Conservation (phyloP, 179 eudicot species). For the Sideroxylon spinosum region DNA sequence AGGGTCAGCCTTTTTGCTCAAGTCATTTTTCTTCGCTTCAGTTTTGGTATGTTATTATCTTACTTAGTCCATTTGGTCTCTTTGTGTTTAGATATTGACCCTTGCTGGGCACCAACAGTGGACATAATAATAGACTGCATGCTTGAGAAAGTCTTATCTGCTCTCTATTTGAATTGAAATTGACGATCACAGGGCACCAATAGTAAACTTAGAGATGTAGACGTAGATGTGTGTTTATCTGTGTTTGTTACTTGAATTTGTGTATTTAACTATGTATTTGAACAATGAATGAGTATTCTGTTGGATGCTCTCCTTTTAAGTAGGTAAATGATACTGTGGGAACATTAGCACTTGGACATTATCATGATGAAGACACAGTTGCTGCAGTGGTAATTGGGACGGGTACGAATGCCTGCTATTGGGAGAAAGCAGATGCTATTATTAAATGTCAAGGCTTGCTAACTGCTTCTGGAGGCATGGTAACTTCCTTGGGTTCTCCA, state of each 20-base stretch:
- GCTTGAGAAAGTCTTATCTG: not conserved
- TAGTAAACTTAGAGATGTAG: not conserved
- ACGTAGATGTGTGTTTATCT: not conserved
- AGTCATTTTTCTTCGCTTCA: too few species aligned
- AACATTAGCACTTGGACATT: conserved; percentile 79
- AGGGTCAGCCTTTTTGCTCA: not conserved
- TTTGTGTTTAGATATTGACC: not conserved
- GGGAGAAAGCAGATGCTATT: conserved; percentile 66
- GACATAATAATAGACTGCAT: not conserved
- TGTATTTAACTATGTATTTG: not conserved
- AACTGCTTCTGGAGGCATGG: conserved; percentile 79
- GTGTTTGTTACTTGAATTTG: not conserved
- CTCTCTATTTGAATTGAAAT: not conserved
- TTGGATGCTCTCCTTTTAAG: conserved; percentile 4
- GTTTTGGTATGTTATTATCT: not conserved
- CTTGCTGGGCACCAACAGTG: not conserved
- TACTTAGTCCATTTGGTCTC: not conserved
- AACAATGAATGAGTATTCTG: not conserved
- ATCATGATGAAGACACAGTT: conserved; percentile 67
- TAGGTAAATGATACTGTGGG: conserved; percentile 92
- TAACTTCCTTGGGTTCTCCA: conserved; percentile 21
- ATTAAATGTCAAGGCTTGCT: conserved; percentile 69
- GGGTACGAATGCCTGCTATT: conserved; percentile 90
- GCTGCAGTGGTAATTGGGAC: conserved; percentile 86
- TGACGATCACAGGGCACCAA: not conserved